phyloP scores from a whole-genome alignment of 331 rosid species.

The Pyracantha coccinea region DNA sequence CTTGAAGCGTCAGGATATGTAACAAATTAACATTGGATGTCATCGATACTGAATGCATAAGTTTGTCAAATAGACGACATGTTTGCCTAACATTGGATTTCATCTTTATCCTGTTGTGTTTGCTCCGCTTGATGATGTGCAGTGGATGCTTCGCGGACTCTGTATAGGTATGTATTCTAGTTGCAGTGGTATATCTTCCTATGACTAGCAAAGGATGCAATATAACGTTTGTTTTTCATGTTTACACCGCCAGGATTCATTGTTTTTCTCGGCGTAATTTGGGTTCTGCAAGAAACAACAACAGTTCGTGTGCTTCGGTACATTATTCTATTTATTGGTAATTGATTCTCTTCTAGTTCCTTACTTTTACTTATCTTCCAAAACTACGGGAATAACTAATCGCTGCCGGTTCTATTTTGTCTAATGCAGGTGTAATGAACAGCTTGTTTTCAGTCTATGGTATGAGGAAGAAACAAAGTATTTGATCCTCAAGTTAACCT shows the following conservation, averaged over 20 bases:
- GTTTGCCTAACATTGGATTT: not conserved
- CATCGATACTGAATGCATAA: not conserved
- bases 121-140: conserved; percentile 10
- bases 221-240: conserved; percentile 8
- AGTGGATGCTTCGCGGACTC: conserved; percentile 98
- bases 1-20: not conserved
- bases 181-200: not conserved
- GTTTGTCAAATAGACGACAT: not conserved
- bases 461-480: conserved; percentile 10
- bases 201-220: not conserved
- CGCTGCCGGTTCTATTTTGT: conserved; percentile 14
- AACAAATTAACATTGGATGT: not conserved
- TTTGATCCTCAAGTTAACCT: not conserved
- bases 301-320: conserved; percentile 62
- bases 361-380: not conserved
- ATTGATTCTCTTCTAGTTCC: not conserved
- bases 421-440: conserved; percentile 84
- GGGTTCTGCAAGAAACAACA: conserved; percentile 89
- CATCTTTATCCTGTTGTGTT: not conserved
- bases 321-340: conserved; percentile 81
- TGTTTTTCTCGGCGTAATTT: conserved; percentile 58
- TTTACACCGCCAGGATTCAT: conserved; percentile 65
- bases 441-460: conserved; percentile 95
- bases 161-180: conserved; percentile 52
- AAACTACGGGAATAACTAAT: not conserved